Conservation (phyloP, 441 rosid species). For the Eutrema salsugineum region DNA sequence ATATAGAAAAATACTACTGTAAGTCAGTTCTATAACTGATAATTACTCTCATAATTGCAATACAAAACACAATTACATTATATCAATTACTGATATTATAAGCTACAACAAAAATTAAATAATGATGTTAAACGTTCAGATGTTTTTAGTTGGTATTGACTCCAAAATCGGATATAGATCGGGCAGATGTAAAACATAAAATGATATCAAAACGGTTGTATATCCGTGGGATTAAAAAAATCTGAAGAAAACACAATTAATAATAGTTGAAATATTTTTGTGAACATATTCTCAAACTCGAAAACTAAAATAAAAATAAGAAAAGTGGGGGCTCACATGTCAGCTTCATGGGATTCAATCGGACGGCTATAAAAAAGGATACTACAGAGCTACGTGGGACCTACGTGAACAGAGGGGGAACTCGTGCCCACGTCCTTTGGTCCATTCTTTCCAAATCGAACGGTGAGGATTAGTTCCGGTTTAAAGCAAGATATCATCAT, state of each 20-base stretch:
- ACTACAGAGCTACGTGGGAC: slow-evolving; percentile 18
- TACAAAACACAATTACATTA: too few relatives aligned
- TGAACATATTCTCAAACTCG: not conserved
- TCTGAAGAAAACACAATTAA: not conserved
- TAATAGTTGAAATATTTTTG: not conserved
- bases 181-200: not conserved
- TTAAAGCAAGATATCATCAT: slow-evolving; percentile 5
- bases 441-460: slow-evolving; percentile 22
- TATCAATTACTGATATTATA: too few relatives aligned
- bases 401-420: slow-evolving; percentile 21
- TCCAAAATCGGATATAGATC: slow-evolving; percentile 13
- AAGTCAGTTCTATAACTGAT: too few relatives aligned
- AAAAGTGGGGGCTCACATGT: slow-evolving; percentile 34
- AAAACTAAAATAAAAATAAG: not conserved
- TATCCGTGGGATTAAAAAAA: slow-evolving; percentile 5
- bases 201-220: not conserved
- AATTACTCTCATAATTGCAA: too few relatives aligned
- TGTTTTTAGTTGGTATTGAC: slow-evolving; percentile 17
- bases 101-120: too few relatives aligned
- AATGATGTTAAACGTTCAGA: not conserved
- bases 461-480: slow-evolving; percentile 21
- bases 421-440: slow-evolving; percentile 34
- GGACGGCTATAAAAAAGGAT: slow-evolving; percentile 28
- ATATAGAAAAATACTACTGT: too few relatives aligned
- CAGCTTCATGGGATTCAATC: slow-evolving; percentile 34